phyloP scores from a whole-genome alignment of 163 green algal species.

The Chlorella variabilis region DNA sequence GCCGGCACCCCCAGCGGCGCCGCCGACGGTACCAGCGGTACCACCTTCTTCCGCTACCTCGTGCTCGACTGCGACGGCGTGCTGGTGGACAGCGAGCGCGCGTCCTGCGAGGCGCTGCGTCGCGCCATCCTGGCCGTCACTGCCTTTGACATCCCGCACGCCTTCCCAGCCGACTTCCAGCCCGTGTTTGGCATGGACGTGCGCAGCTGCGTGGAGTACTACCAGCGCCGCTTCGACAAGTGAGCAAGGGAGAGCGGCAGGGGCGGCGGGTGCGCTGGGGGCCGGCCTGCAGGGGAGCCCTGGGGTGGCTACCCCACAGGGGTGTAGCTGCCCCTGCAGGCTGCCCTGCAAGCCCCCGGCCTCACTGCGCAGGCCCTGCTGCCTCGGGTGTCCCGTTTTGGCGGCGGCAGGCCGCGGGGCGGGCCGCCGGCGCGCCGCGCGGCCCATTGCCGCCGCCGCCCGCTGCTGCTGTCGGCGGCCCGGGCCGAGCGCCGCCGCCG shows the following conservation, averaged over 20 bases:
- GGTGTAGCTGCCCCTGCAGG: too few relatives aligned
- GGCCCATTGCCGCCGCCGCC: too few relatives aligned
- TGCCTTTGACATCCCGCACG: conserved; percentile 75
- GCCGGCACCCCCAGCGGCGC: background rate
- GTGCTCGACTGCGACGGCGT: conserved; percentile 88
- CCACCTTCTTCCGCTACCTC: conserved; percentile 59
- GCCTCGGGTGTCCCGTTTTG: background rate
- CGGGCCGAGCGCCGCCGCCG: too few relatives aligned
- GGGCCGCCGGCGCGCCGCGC: too few relatives aligned
- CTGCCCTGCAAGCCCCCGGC: too few relatives aligned
- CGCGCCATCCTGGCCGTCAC: conserved; percentile 68
- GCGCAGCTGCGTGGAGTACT: conserved; percentile 68
- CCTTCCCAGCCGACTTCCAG: conserved; percentile 72
- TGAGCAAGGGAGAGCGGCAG: background rate
- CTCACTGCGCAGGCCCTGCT: too few relatives aligned
- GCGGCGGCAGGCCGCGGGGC: too few relatives aligned
- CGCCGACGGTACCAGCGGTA: background rate
- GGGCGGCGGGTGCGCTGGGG: too few relatives aligned
- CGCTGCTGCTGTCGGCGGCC: too few relatives aligned
- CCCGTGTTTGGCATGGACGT: conserved; percentile 87
- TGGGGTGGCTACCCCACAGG: too few relatives aligned
- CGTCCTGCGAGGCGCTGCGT: conserved; percentile 75
- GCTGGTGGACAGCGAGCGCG: conserved; percentile 76
- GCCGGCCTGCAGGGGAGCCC: too few relatives aligned
- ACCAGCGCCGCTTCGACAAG: conserved; percentile 49